A percentile compares a stretch with the other conserved stretches of the same genome.
phyloP scores from a whole-genome alignment of 2,329 filamentous ascomycete genomes.

The Apiospora koreana region DNA sequence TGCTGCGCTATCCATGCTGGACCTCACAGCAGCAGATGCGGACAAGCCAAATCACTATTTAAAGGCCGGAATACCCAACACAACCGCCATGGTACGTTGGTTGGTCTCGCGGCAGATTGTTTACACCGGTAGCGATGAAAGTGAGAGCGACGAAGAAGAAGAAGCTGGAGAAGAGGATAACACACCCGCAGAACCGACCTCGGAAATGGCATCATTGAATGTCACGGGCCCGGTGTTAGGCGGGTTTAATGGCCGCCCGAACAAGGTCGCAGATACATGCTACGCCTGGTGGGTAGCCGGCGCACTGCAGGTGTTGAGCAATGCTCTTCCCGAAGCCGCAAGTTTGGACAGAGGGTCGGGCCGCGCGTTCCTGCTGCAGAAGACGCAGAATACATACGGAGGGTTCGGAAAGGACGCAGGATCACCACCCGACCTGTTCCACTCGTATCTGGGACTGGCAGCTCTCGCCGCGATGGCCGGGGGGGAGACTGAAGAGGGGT shows the following conservation, averaged over 20 bases:
- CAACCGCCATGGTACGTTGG: constrained; percentile 47
- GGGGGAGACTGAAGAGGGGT: constrained; percentile 54
- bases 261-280: constrained; percentile 93
- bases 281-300: constrained; percentile 91
- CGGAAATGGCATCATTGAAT: constrained; percentile 36
- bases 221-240: constrained; percentile 33
- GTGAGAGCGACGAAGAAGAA: constrained; percentile 47
- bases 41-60: constrained; percentile 35
- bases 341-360: constrained; percentile 63
- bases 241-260: constrained; percentile 87
- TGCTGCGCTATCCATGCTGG: constrained; percentile 74
- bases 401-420: constrained; percentile 76
- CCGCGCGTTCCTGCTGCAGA: constrained; percentile 77
- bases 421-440: constrained; percentile 76
- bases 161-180: constrained; percentile 43
- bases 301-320: constrained; percentile 48
- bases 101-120: constrained; percentile 65
- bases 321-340: constrained; percentile 57
- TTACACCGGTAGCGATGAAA: constrained; percentile 48
- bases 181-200: constrained; percentile 32
- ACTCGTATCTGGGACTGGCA: constrained; percentile 85
- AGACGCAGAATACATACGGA: constrained; percentile 84
- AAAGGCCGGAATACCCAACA: constrained; percentile 41
- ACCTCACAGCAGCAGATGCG: constrained; percentile 45
- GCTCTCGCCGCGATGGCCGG: constrained; percentile 68